Evolutionary conservation across 768 basidiomycete species (phyloP), one percentile per base, ranked within the genome.

Genomic region (Mrakia blollopis): DNA sequence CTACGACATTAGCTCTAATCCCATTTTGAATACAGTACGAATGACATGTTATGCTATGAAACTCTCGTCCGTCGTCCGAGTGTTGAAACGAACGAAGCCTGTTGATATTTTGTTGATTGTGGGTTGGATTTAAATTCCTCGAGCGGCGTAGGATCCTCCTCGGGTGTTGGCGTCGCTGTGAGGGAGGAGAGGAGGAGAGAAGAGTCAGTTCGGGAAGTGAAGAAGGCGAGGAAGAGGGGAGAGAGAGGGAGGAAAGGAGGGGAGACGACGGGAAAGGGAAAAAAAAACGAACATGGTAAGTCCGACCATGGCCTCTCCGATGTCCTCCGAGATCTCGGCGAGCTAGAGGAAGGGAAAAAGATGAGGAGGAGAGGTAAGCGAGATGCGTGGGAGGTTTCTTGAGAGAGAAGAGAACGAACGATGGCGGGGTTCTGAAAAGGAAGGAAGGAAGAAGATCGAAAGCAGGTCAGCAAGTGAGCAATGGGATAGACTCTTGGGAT

Each of bases 301-400:
- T 60, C 94, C 94, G 71, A 94, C 92, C 94, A 98, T 98, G n/a
- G 94, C 89, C 67, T 89, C 86, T 28, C 94, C 94, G 41, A 98
- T 83, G 84, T 93, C 86, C 82, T 92, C 91, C 25, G 92, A 94
- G 21, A 92, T 86, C 75, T 75, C 62, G 41, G 67, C 32, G 23
- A 41, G 78, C 57, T 57, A 50, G 47, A 16, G 44, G n/a, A 47
- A 2, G 57, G 13, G 57, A 57, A 28, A 6, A 28, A 10, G 57
- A 57, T 9, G 23, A 8, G n/a, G 21, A 23, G 6, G n/a, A n/a
- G 25, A 57, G n/a, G 57, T 57, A 50, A 80, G 74, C 79, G 92
- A 91, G 14, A 94, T 89, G 85, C 97, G 96, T 25, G 11, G 25
- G 28, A n/a, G 10, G n/a, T n/a, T n/a, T n/a, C n/a, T 1, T 7